Evolutionary conservation across 2,329 filamentous ascomycete genomes (phyloP), one percentile per base, ranked within the genome.

Genomic region (Diaporthe sp.): DNA sequence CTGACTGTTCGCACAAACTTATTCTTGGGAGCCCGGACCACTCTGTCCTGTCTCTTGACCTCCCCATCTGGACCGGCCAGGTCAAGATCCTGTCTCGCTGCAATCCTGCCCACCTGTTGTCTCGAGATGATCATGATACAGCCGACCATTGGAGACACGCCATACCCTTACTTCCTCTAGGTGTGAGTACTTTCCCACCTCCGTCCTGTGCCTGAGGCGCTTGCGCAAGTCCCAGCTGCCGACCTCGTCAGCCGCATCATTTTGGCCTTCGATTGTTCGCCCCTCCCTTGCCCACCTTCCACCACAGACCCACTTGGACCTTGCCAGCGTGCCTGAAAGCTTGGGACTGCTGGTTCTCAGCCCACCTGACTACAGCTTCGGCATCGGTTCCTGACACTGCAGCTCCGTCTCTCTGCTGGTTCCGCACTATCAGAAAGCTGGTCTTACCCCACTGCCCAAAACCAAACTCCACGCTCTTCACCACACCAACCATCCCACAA

Each of bases 81-180:
- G 30, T 35, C 56, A 66, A 71, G 58, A 42, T 70, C 50, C 56
- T 37, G 61, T 69, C 53, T 72, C 44, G 69, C 61, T 63, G 59
- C 69, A 27, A 72, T 53, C 22, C 42, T 63, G 53, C 59, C 47
- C 17, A 42, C 25, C 70, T 50, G 47, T 15, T 15, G 42, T 71
- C 56, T 74, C 61, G 51, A 68, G 47, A 74, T 74, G 73, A 72
- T 66, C 72, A 66, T 59, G 59, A 72, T 72, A 74, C 22, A 56
- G 53, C 59, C 42, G 44, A 63, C 73, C 37, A 68, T 53, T 74
- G 69, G 51, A 72, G 51, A 68, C 30, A 72, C n/a, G 37, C 51
- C 37, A 25, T 44, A 44, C 61, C 61, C 59, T 69, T 55, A 69
- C 22, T 59, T 58, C 15, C 25, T 72, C 70, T 74, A 72, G 56